These are phyloP conservation scores for Chenopodium quinoa DNA, from an alignment of 148 eudicot genomes.

Conservation along the genomic window DNA sequence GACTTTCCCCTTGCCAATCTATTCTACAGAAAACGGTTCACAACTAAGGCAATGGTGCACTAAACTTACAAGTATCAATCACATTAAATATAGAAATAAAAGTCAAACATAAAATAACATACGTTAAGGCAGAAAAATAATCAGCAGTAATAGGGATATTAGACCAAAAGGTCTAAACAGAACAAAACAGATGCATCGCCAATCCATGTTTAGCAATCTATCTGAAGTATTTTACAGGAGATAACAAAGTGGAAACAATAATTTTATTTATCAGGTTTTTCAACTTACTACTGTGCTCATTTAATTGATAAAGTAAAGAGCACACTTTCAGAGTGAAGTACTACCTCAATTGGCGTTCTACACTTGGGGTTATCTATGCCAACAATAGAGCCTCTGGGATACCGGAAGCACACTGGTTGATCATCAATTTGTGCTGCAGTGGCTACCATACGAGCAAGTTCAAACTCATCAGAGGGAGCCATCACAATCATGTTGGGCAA, in stretches of 20 bases:
- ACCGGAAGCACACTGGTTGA: slow-evolving; percentile 84
- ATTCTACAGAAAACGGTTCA: slow-evolving; percentile 20
- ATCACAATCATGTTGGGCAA: slow-evolving; percentile 94
- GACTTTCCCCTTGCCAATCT: slow-evolving; percentile 85
- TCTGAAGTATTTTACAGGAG: neutral
- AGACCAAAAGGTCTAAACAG: neutral
- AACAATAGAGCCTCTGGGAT: slow-evolving; percentile 70
- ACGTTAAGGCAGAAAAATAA: neutral
- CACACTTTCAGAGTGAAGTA: neutral
- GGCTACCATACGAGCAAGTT: slow-evolving; percentile 80
- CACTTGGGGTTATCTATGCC: slow-evolving; percentile 31
- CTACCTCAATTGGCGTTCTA: slow-evolving; percentile 67
- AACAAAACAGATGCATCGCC: neutral
- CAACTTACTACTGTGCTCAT: neutral
- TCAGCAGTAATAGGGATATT: neutral
- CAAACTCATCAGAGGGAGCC: slow-evolving; percentile 94
- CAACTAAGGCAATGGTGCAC: slow-evolving; percentile 15
- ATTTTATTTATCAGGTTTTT: neutral
- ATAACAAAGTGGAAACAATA: neutral
- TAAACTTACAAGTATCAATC: neutral
- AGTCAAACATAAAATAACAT: neutral
- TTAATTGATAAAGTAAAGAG: neutral
- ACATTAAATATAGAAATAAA: neutral
- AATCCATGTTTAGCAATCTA: neutral
- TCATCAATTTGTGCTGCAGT: slow-evolving; percentile 73